Base-by-base conservation (phyloP, 192 early-diverging fungal genomes). In the Lunasporangiospora selenospora region DNA sequence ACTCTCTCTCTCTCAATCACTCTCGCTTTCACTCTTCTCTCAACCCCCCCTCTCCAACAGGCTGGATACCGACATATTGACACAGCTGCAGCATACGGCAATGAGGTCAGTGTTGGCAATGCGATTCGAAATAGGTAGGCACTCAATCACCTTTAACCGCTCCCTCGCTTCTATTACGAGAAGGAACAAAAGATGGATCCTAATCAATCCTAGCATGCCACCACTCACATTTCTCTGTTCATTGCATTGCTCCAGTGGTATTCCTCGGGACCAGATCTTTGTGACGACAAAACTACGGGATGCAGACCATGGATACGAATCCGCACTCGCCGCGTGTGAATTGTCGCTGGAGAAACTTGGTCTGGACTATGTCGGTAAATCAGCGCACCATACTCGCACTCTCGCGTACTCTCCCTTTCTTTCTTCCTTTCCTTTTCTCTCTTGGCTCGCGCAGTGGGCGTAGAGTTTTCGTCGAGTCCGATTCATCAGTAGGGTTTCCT, bases 231-330 rank as follows among this genome's bases (percentile, higher is more conserved):
- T 16, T 12, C 9, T 45, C 21, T 13, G 18, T 8, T 29, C 34
- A 2, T 12, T 15, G 32, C n/a, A 4, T 8, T 34, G 23, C 21
- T 39, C 32, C 18, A 77, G 78, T 57, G 76, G 76, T 30, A 65
- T 82, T 36, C 78, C 81, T n/a, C 77, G 82, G 32, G 65, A 76
- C 23, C 47, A 87, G 56, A 77, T 90, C 34, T 90, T 84, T 62
- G 63, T 90, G 24, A 88, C 86, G 12, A 87, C 87, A 4, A 90
- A 90, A 59, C 70, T 90, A 12, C 78, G 65, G 75, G 65, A 82
- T 49, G 7, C 71, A 9, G 79, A 87, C 59, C 85, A 87, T 40
- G 82, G 82, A 0, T 80, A 58, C 46, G 65, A 83, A 1, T 71
- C 61, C 24, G 78, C 80, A 10, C 53, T 86, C 9, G 47, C 75